Evolutionary conservation across 163 green algal species (phyloP).

Genomic region (Chlamydomonas reinhardtii): DNA sequence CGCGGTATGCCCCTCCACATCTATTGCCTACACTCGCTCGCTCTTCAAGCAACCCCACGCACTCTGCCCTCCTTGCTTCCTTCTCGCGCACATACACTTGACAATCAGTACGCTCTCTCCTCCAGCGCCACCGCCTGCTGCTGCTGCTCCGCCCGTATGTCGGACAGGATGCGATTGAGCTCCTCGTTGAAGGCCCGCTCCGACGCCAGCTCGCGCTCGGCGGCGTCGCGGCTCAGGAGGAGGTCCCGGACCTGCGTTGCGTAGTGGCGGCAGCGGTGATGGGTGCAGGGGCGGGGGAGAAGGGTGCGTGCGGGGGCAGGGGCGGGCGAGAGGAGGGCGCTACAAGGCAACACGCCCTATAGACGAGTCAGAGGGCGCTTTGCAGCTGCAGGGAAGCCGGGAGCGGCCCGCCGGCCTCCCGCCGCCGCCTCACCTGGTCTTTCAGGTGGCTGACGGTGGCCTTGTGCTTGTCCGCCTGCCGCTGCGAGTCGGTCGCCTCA

Average conservation of each 20-base stretch:
- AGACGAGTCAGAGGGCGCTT: no score
- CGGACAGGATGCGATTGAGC: slow-evolving; percentile 38
- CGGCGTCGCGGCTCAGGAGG: slow-evolving; percentile 31
- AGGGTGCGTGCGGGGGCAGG: not conserved
- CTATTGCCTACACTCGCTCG: no score
- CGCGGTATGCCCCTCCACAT: no score
- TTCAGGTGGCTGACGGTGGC: slow-evolving; percentile 14
- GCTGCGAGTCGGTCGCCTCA: slow-evolving; percentile 15
- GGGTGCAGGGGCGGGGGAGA: not conserved
- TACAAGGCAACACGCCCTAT: no score
- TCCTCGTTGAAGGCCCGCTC: slow-evolving; percentile 49
- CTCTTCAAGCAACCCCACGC: no score
- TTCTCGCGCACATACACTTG: no score
- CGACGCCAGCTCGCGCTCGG: slow-evolving; percentile 38
- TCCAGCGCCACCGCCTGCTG: no score
- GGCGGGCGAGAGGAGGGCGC: no score
- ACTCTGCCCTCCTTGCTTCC: no score
- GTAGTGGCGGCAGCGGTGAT: not conserved
- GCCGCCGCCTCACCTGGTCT: slow-evolving; percentile 43
- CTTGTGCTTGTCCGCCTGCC: slow-evolving; percentile 19
- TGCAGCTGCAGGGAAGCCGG: no score
- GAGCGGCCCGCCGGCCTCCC: no score
- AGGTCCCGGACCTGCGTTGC: slow-evolving; percentile 21
- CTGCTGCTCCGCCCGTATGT: not conserved
- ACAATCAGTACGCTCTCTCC: no score